phyloP scores from a whole-genome alignment of 176 grass and related monocot genomes.

The Pharus latifolius region DNA sequence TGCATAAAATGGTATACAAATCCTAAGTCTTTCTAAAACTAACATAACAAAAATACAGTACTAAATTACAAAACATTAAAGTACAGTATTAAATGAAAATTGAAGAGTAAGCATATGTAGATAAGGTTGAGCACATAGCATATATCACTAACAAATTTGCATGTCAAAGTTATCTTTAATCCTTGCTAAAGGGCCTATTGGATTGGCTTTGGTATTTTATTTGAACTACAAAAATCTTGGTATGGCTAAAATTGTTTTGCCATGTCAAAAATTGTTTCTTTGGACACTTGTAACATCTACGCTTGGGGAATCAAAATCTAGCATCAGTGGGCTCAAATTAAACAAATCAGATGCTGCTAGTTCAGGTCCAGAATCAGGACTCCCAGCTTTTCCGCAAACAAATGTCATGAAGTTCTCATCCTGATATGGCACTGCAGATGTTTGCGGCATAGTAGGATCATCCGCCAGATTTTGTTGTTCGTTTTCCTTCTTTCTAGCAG shows the following conservation, averaged over 20 bases:
- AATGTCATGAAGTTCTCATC: slow-evolving; percentile 57
- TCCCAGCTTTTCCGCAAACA: slow-evolving; percentile 47
- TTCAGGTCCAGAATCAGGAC: slow-evolving; percentile 37
- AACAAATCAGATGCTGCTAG: slow-evolving; percentile 21
- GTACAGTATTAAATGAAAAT: not conserved
- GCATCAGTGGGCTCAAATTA: slow-evolving; percentile 50
- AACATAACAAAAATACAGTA: not conserved
- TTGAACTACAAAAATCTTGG: slow-evolving; percentile 59
- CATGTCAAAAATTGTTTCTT: slow-evolving; percentile 67
- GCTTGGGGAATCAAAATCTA: slow-evolving; percentile 48
- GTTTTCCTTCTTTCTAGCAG: slow-evolving; percentile 16
- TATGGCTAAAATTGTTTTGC: slow-evolving; percentile 61
- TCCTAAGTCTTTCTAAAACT: no score
- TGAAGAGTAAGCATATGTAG: not conserved
- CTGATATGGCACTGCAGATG: slow-evolving; percentile 6
- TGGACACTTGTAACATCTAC: slow-evolving; percentile 45
- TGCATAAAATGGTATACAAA: no score
- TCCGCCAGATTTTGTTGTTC: slow-evolving; percentile 9
- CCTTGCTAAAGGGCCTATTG: slow-evolving; percentile 17
- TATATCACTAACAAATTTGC: not conserved
- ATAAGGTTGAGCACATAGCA: not conserved
- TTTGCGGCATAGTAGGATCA: not conserved
- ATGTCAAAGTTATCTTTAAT: not conserved
- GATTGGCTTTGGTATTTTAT: slow-evolving; percentile 37
- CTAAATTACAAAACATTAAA: not conserved